Percentiles rank a stretch among this genome's conserved stretches.
These are phyloP conservation scores for Solanum sitiens DNA, from an alignment of 257 asterid species.

Conservation along the genomic window DNA sequence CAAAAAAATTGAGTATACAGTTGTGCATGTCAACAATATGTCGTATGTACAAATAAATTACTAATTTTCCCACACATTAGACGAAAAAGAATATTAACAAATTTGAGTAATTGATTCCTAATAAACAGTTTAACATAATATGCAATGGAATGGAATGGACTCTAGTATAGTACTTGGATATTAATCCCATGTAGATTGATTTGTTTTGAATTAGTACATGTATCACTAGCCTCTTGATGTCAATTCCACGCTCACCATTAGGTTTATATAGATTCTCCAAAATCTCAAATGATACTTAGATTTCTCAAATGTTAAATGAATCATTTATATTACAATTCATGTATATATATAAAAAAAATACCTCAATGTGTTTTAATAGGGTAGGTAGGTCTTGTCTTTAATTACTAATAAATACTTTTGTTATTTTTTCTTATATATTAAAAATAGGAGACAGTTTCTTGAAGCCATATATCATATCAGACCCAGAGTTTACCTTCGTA, in stretches of 20 bases:
- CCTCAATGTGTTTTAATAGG: neutral
- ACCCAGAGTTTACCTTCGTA: slow-evolving; percentile 6
- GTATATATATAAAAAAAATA: neutral
- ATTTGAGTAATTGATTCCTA: no score
- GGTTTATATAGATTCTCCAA: no score
- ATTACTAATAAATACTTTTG: neutral
- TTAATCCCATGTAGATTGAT: no score
- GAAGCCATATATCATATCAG: neutral
- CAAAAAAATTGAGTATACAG: neutral
- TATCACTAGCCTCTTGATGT: no score
- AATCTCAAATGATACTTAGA: no score
- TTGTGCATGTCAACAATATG: neutral
- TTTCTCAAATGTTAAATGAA: neutral
- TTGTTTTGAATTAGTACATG: no score
- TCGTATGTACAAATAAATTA: neutral
- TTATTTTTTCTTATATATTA: neutral
- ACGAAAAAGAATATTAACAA: neutral
- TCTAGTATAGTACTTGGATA: no score
- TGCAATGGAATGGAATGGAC: no score
- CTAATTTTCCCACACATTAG: neutral
- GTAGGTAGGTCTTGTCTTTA: neutral
- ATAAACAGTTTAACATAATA: no score
- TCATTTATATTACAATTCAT: neutral
- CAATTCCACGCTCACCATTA: no score
- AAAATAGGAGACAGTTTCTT: slow-evolving; percentile 2